A percentile compares a stretch with the other conserved stretches of the same genome.
Evolutionary conservation across 106 monocot species (phyloP).

Genomic region (Posidonia australis): DNA sequence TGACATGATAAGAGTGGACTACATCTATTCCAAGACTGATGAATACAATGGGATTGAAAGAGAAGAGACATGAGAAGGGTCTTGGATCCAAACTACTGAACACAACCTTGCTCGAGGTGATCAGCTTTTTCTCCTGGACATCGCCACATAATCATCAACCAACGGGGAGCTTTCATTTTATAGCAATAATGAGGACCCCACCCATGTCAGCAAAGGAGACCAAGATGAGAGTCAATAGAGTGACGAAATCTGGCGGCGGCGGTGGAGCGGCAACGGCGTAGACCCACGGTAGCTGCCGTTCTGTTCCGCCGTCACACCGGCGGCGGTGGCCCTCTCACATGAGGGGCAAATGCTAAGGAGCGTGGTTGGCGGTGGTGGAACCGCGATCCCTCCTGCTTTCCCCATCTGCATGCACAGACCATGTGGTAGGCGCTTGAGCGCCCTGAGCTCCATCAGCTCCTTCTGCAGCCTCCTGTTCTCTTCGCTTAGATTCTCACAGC

Average conservation of each 20-base stretch:
- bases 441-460: constrained; percentile 52
- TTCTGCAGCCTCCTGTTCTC: constrained; percentile 55
- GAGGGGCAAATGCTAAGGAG: background rate
- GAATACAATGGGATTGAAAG: too few relatives aligned
- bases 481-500: constrained; percentile 47
- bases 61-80: too few relatives aligned
- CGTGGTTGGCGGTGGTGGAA: background rate
- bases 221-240: background rate
- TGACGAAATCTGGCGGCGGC: background rate
- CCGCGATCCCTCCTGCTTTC: background rate
- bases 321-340: background rate
- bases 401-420: background rate
- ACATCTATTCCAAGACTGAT: too few relatives aligned
- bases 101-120: too few relatives aligned
- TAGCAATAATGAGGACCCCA: too few relatives aligned
- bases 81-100: too few relatives aligned
- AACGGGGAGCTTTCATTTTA: too few relatives aligned
- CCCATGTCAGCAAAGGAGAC: background rate
- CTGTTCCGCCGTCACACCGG: background rate
- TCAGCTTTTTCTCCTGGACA: too few relatives aligned
- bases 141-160: too few relatives aligned
- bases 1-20: too few relatives aligned
- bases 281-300: background rate
- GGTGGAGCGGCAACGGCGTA: background rate
- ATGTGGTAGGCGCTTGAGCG: constrained; percentile 29